phyloP scores from a whole-genome alignment of 108 stramenopile genomes.

The Nannochloropsis gaditana region DNA sequence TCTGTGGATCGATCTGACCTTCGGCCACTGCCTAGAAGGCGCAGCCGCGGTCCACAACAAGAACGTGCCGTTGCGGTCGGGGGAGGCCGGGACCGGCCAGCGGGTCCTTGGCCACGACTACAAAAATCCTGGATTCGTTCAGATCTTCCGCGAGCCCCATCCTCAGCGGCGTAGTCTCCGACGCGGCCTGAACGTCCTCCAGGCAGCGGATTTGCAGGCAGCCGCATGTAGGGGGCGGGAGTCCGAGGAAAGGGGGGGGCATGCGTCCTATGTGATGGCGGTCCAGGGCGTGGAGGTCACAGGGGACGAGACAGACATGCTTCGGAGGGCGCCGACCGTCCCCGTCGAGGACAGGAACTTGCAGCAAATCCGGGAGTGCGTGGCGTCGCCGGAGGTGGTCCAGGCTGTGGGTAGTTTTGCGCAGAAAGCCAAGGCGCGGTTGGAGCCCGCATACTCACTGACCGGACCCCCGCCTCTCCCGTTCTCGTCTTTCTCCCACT shows the following conservation, averaged over 20 bases:
- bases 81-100: neutral
- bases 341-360: neutral
- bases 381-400: neutral
- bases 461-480: too few species aligned
- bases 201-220: neutral
- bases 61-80: slow-evolving; percentile 53
- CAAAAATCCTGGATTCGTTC: slow-evolving; percentile 21
- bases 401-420: slow-evolving; percentile 1
- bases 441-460: neutral
- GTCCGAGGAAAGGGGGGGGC: neutral
- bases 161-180: slow-evolving; percentile 21
- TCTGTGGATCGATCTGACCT: slow-evolving; percentile 65
- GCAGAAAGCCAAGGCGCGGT: neutral
- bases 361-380: neutral
- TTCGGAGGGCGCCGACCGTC: neutral
- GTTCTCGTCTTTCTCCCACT: neutral
- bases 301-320: neutral
- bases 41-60: slow-evolving; percentile 58
- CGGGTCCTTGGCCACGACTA: neutral
- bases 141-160: slow-evolving; percentile 36
- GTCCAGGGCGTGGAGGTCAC: slow-evolving; percentile 8
- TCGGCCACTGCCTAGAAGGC: slow-evolving; percentile 59
- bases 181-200: neutral
- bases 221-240: too few species aligned
- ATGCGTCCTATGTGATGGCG: slow-evolving; percentile 26